Evolutionary conservation across 345 rosid species (phyloP).

Genomic region (Toxicodendron radicans): DNA sequence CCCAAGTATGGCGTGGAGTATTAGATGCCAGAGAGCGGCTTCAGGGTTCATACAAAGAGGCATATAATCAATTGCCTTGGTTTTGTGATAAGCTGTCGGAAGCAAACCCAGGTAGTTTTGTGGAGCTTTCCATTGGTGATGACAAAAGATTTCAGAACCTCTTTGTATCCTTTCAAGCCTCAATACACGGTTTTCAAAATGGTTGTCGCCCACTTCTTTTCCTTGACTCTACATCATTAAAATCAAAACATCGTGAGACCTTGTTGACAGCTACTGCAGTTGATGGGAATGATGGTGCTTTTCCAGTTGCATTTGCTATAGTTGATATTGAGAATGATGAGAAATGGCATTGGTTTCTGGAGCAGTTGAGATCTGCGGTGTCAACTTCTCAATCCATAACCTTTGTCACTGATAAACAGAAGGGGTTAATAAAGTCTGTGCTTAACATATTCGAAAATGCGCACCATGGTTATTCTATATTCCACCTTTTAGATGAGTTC

Average conservation of each 20-base stretch:
- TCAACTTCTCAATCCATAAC: constrained; percentile 58
- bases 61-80: constrained; percentile 67
- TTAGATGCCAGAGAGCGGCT: constrained; percentile 86
- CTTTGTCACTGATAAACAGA: constrained; percentile 76
- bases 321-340: constrained; percentile 75
- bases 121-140: constrained; percentile 49
- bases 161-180: constrained; percentile 67
- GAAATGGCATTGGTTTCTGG: constrained; percentile 86
- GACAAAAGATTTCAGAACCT: constrained; percentile 72
- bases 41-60: constrained; percentile 74
- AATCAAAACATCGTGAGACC: constrained; percentile 76
- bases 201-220: constrained; percentile 92
- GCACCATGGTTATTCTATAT: constrained; percentile 70
- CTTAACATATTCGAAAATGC: constrained; percentile 65
- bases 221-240: constrained; percentile 67
- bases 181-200: constrained; percentile 61
- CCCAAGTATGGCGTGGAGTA: constrained; percentile 84
- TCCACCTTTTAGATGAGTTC: constrained; percentile 72
- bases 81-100: constrained; percentile 61
- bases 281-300: constrained; percentile 77
- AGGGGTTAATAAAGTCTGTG: constrained; percentile 56
- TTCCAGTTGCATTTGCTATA: constrained; percentile 77
- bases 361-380: constrained; percentile 58
- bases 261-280: constrained; percentile 77
- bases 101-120: constrained; percentile 76